Percentiles rank a stretch among this genome's conserved stretches.
phyloP scores from a whole-genome alignment of 2,329 filamentous ascomycete species.

The Escovopsis sp. region DNA sequence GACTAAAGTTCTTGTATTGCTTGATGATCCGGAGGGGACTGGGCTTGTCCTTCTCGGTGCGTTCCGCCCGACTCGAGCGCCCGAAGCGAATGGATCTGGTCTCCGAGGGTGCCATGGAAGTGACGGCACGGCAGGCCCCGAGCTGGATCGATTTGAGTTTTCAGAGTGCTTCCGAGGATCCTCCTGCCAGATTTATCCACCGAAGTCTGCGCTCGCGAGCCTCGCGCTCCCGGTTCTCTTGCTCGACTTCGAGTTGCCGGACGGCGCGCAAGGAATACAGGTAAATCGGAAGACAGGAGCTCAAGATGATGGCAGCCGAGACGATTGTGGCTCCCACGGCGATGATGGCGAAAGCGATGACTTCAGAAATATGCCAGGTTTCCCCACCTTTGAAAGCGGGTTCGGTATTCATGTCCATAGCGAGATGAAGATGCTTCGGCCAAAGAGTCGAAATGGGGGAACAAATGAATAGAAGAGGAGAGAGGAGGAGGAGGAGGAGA shows the following conservation, averaged over 20 bases:
- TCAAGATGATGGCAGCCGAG: background rate
- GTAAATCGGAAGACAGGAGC: background rate
- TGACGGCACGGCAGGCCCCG: background rate
- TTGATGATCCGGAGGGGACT: slow-evolving; percentile 33
- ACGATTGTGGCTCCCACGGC: slow-evolving; percentile 1
- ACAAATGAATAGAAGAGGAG: background rate
- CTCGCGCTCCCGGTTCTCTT: background rate
- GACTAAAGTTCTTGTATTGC: background rate
- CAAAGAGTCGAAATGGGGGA: too few species aligned
- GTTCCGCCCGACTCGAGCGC: slow-evolving; percentile 14
- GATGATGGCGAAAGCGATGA: slow-evolving; percentile 2
- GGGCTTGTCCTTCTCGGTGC: slow-evolving; percentile 17
- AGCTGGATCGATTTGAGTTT: background rate
- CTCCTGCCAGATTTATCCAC: background rate
- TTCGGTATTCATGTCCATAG: background rate
- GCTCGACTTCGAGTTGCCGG: background rate
- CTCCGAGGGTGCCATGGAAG: slow-evolving; percentile 21
- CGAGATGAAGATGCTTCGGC: too few species aligned
- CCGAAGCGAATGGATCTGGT: slow-evolving; percentile 15
- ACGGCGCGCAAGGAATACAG: background rate
- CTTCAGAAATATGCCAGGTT: slow-evolving; percentile 3
- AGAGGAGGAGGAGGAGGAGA: background rate
- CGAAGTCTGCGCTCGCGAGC: background rate
- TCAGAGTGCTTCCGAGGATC: background rate
- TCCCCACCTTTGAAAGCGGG: background rate